Evolutionary conservation across 306 rosid genomes (phyloP).

Genomic region (Macrotyloma uniflorum): DNA sequence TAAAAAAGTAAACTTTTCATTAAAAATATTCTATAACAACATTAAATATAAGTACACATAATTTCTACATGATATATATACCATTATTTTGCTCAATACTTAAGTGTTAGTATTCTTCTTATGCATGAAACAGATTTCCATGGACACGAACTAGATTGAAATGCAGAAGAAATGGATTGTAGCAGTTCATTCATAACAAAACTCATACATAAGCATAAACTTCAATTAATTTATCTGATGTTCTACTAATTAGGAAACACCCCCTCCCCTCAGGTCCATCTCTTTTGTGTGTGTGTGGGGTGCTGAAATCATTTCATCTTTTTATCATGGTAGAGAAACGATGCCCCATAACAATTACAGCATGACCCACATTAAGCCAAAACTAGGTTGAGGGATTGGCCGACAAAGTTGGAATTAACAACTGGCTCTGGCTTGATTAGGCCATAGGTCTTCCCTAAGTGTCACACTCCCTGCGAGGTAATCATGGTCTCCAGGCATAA

Average conservation of each 20-base stretch:
- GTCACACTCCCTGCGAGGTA: constrained; percentile 26
- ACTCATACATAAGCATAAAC: background rate
- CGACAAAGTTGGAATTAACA: constrained; percentile 50
- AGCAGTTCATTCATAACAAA: background rate
- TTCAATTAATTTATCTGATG: background rate
- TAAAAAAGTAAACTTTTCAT: background rate
- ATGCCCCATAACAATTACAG: constrained; percentile 24
- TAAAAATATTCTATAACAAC: background rate
- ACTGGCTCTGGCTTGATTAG: constrained; percentile 42
- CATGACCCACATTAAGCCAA: constrained; percentile 44
- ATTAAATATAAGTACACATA: background rate
- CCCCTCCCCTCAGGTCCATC: background rate
- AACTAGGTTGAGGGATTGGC: constrained; percentile 46
- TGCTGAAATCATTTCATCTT: background rate
- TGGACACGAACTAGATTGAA: background rate
- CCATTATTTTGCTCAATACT: background rate
- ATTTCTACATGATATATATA: background rate
- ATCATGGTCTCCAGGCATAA: constrained; percentile 45
- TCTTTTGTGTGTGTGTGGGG: background rate
- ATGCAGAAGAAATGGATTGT: background rate
- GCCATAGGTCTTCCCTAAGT: constrained; percentile 32
- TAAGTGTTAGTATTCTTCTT: too few relatives aligned
- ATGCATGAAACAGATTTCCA: background rate
- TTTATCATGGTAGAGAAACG: background rate
- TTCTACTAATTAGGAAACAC: background rate